Evolutionary conservation across 2,329 filamentous ascomycete species (phyloP), one percentile per base, ranked within the genome.

Genomic region (Pseudogymnoascus sp.): DNA sequence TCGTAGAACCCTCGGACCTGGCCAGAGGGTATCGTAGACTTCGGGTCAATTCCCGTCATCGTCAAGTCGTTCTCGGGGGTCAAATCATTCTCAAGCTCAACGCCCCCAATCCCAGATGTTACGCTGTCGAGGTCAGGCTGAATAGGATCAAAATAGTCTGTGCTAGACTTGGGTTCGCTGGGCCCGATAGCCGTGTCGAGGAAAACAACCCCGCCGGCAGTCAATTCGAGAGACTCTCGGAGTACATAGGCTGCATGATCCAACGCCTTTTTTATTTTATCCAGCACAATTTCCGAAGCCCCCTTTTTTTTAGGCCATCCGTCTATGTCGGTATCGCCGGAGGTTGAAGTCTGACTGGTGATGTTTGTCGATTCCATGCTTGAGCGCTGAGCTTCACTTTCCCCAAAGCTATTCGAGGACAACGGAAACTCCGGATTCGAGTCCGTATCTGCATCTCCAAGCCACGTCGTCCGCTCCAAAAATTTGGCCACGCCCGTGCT

Each of bases 171-270:
- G 41, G 49, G 60, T 16, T 67, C 66, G 5, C 63, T 64, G 37
- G 67, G 67, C 1, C 67, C 65, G 28, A 66, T 58, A n/a, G 69
- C 62, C 8, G 68, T 67, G 55, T 71, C 70, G 11, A 72, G 62
- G 45, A 72, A 71, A 1, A 69, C 67, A 35, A 71, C 69, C 3
- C 70, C 70, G 8, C 71, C 71, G 52, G 64, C 66, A 5, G 59
- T 65, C 14, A 71, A 61, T 61, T 71, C 71, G 2, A 72, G 61
- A 55, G 69, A 71, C 45, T 71, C 69, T 33, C 67, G 65, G 21
- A 72, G 63, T 21, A 71, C 69, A 12, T 68, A 62, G 6, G 71
- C 70, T 9, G 70, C 70, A 38, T 68, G 63, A 55, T 72, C 67
- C 7, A 72, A 65, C 12, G 69, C 67, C 3, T 64, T 31, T 18